These are phyloP conservation scores for Colletotrichum magnum DNA, from an alignment of 2,329 filamentous ascomycete species.

Conservation along the genomic window DNA sequence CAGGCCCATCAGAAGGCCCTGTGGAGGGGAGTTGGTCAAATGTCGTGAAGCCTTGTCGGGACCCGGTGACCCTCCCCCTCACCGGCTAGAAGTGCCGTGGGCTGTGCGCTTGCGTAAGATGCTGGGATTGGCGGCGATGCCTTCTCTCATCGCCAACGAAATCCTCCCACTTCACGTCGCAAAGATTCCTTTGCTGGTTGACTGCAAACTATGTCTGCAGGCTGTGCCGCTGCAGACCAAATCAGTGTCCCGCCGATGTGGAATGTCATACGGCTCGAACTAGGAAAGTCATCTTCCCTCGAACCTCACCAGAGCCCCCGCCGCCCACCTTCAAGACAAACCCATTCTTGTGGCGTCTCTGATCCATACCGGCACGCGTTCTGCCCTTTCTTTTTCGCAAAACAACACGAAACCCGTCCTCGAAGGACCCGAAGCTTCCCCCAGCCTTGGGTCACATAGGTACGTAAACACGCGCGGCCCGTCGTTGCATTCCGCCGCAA, in stretches of 20 bases:
- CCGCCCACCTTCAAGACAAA: background rate
- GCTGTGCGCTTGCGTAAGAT: slow-evolving; percentile 10
- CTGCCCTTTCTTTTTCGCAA: slow-evolving; percentile 2
- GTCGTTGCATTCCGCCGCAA: slow-evolving; percentile 17
- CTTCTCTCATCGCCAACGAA: background rate
- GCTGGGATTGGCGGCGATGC: background rate
- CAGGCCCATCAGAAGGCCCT: background rate
- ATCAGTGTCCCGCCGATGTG: background rate
- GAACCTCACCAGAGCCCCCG: background rate
- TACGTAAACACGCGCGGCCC: background rate
- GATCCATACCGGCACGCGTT: slow-evolving; percentile 29
- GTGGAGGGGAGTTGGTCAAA: slow-evolving; percentile 16
- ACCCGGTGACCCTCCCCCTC: slow-evolving; percentile 20
- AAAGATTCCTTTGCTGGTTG: background rate
- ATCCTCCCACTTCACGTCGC: slow-evolving; percentile 27
- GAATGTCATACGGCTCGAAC: background rate
- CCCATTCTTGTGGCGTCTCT: slow-evolving; percentile 17
- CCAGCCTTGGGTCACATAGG: background rate
- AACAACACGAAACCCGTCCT: slow-evolving; percentile 9
- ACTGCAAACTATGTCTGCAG: background rate
- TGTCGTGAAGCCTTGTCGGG: slow-evolving; percentile 18
- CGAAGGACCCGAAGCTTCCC: background rate
- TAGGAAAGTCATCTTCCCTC: background rate
- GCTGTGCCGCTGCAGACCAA: background rate
- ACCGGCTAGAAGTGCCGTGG: slow-evolving; percentile 21